Percentiles rank a stretch among this genome's conserved stretches.
Evolutionary conservation across 371 early-diverging fungal species (phyloP).

Genomic region (Rhizopus microsporus): DNA sequence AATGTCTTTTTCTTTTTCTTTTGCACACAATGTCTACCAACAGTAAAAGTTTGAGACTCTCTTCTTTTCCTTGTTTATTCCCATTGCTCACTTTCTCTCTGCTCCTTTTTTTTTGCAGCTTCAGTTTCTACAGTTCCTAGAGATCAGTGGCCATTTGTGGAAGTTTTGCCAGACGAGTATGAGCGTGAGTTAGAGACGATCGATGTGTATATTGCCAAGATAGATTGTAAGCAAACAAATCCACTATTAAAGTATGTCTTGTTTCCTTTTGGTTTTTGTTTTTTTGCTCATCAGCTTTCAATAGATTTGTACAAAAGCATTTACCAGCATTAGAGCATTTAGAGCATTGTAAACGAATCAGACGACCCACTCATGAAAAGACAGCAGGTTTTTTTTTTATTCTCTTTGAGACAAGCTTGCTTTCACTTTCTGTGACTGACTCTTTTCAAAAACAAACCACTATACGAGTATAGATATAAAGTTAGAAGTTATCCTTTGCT

Average conservation of each 20-base stretch:
- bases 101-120: neutral
- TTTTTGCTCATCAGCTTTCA: neutral
- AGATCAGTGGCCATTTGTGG: conserved; percentile 45
- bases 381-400: conserved; percentile 7
- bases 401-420: too few species aligned
- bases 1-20: neutral
- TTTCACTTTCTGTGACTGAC: too few species aligned
- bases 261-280: neutral
- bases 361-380: conserved; percentile 20
- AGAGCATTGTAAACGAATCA: conserved; percentile 51
- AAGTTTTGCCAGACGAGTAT: conserved; percentile 43
- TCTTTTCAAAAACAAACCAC: neutral
- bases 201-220: conserved; percentile 37
- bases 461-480: neutral
- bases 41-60: neutral
- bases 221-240: conserved; percentile 46
- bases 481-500: conserved; percentile 35
- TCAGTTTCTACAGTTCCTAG: conserved; percentile 16
- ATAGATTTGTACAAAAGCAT: conserved; percentile 46
- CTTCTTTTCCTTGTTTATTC: neutral
- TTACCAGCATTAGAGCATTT: conserved; percentile 38
- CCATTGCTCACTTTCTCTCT: neutral
- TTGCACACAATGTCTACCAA: neutral
- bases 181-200: conserved; percentile 39
- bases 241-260: conserved; percentile 39